Evolutionary conservation across 768 basidiomycete species (phyloP).

Genomic region (Cytidiella melzeri): DNA sequence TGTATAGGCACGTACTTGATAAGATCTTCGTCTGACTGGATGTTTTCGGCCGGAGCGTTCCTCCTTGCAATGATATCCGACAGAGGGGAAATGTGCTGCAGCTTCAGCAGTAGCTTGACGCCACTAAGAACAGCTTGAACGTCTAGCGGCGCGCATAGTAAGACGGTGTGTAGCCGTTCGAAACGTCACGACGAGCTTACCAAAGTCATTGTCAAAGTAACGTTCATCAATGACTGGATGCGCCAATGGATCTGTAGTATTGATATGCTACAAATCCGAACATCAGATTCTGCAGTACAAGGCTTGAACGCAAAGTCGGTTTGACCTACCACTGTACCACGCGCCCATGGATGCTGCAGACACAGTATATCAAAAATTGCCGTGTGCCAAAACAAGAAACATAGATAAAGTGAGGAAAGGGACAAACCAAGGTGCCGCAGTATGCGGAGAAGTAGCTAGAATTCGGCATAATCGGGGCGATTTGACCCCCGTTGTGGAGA

Average conservation of each 20-base stretch:
- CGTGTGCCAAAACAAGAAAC: neutral
- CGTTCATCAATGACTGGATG: neutral
- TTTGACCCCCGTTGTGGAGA: no score
- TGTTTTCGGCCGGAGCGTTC: neutral
- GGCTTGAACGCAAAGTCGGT: neutral
- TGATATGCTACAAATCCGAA: neutral
- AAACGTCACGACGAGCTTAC: neutral
- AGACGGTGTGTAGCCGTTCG: neutral
- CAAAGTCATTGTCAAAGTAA: neutral
- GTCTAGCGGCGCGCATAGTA: neutral
- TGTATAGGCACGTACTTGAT: neutral
- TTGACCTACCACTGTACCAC: neutral
- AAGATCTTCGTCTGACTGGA: neutral
- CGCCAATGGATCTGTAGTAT: neutral
- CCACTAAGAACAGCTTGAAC: neutral
- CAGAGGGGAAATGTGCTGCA: neutral
- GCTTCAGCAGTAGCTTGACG: neutral
- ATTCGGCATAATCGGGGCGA: no score
- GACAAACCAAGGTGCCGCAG: neutral
- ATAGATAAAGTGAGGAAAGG: neutral
- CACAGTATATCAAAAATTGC: neutral
- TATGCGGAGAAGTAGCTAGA: no score
- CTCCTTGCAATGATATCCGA: neutral
- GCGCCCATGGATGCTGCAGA: neutral
- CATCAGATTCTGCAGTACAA: no score